Evolutionary conservation across 2,329 filamentous ascomycete species (phyloP).

Genomic region (Trematosphaeria pertusa): DNA sequence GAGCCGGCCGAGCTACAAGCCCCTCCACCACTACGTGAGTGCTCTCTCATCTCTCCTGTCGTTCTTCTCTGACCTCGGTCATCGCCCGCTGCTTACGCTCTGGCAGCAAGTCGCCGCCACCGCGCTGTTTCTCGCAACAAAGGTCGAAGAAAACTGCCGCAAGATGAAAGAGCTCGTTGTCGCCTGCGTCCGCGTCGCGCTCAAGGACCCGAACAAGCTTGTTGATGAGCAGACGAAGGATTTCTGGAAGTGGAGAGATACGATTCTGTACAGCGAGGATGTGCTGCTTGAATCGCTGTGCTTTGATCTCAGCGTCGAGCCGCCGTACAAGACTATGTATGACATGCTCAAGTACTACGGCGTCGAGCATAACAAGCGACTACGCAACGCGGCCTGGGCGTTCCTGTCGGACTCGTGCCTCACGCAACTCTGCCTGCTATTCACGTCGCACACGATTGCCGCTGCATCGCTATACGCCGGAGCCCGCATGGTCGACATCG

Average conservation of each 20-base stretch:
- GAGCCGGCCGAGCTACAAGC: conserved; percentile 68
- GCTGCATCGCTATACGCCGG: conserved; percentile 88
- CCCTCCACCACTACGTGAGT: conserved; percentile 80
- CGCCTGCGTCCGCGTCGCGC: conserved; percentile 89
- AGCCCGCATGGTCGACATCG: conserved; percentile 73
- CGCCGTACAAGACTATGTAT: conserved; percentile 85
- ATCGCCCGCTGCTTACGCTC: conserved; percentile 10
- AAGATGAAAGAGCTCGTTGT: conserved; percentile 96
- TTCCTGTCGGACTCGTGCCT: conserved; percentile 91
- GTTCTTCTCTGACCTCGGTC: neutral
- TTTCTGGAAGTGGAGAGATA: conserved; percentile 97
- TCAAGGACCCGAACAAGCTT: conserved; percentile 88
- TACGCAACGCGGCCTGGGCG: conserved; percentile 89
- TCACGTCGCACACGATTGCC: conserved; percentile 80
- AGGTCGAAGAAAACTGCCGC: conserved; percentile 95
- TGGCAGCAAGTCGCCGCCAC: conserved; percentile 81
- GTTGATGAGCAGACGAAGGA: conserved; percentile 98
- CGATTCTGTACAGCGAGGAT: conserved; percentile 90
- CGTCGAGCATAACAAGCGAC: conserved; percentile 77
- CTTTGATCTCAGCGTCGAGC: conserved; percentile 90
- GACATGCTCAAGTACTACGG: conserved; percentile 77
- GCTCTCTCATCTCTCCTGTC: too few species aligned
- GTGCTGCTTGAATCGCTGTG: conserved; percentile 89
- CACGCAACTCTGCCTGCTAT: conserved; percentile 82
- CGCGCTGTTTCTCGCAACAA: conserved; percentile 90